Evolutionary conservation across 768 basidiomycete species (phyloP), one percentile per base, ranked within the genome.

Genomic region (Lyophyllum atratum): DNA sequence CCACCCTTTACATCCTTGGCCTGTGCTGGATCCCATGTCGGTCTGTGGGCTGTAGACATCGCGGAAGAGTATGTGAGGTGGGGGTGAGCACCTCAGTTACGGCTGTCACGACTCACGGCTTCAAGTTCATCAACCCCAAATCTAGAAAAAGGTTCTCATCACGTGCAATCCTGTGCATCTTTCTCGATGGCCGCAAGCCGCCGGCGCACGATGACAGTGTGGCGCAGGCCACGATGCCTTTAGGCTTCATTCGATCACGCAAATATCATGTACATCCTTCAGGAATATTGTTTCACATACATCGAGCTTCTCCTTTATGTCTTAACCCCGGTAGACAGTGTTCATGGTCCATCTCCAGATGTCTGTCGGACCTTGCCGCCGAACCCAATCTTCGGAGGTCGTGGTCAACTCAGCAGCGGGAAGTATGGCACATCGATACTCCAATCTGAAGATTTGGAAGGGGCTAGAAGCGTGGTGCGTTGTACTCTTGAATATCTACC

Each of bases 21-120:
- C 73, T 95, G 92, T 0, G 95, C 95, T 1, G 96, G 96, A 63
- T 95, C 92, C 95, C 95, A 98, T 85, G 93, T 95, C 65, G 93
- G 93, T 75, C 93, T 86, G 72, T 95, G 93, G 3, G 92, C 92
- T 77, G 91, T 94, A 52, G 92, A 93, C 92, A 93, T 92, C 56
- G 61, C 61, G 56, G 25, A 47, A 34, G 37, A 40, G 10, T 39
- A n/a, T 19, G 15, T 42, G 53, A 55, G 49, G 39, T 39, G n/a
- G 47, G 28, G 44, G 34, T 26, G 43, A 47, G 47, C n/a, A 24
- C 48, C 12, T 4, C 24, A 33, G 11, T 34, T 33, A 45, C 33
- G 11, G 19, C 17, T 6, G 19, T 55, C 34, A n/a, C 9, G 4
- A n/a, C n/a, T n/a, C n/a, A n/a, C n/a, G n/a, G n/a, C n/a, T 40